These are phyloP conservation scores for Olyra latifolia DNA, from an alignment of 176 grass and related monocot genomes.

Conservation along the genomic window DNA sequence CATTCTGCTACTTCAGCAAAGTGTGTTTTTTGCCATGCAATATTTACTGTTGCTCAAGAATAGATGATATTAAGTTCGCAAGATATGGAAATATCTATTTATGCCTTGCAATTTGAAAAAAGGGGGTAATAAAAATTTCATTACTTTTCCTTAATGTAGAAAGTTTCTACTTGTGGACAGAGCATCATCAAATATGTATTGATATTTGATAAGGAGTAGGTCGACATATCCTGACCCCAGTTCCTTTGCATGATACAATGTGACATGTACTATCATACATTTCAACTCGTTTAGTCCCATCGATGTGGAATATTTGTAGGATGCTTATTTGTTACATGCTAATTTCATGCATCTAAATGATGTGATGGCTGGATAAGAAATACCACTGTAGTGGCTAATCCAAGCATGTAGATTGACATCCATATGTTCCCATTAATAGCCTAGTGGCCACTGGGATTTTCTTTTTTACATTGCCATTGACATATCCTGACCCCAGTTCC, in stretches of 20 bases:
- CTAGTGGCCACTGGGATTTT: neutral
- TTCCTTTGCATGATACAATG: neutral
- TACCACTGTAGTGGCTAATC: neutral
- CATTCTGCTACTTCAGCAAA: neutral
- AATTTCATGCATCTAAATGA: neutral
- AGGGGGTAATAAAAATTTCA: neutral
- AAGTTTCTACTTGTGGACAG: neutral
- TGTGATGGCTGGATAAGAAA: neutral
- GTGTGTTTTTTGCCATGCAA: neutral
- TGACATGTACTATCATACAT: neutral
- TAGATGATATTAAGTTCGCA: neutral
- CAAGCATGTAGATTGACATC: neutral
- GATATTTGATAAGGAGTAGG: neutral
- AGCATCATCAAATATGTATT: neutral
- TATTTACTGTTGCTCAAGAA: slow-evolving; percentile 6
- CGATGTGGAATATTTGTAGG: neutral
- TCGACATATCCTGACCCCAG: neutral
- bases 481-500: too few species aligned
- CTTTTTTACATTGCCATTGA: neutral
- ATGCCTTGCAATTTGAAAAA: neutral
- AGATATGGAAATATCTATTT: neutral
- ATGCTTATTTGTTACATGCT: neutral
- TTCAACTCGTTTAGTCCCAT: neutral
- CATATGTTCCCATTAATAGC: neutral
- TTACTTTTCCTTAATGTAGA: neutral